Percentiles rank a stretch among this genome's conserved stretches.
phyloP scores from a whole-genome alignment of 306 rosid species.

The Fragaria vesca region DNA sequence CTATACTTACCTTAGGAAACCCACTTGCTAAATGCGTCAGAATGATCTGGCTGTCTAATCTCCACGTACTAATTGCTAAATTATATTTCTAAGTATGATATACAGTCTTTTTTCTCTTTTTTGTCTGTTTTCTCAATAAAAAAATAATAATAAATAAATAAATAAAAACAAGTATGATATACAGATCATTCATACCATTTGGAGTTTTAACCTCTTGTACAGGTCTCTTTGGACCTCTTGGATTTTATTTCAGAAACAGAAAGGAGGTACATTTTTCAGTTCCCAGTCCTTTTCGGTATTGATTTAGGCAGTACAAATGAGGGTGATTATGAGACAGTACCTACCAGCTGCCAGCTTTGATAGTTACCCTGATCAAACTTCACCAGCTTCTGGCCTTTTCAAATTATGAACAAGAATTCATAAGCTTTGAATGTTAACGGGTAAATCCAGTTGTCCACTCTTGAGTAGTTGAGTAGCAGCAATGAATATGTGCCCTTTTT shows the following conservation, averaged over 20 bases:
- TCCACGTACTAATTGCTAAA: neutral
- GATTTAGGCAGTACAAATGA: neutral
- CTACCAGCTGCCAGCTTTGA: neutral
- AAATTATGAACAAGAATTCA: neutral
- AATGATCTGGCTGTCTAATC: neutral
- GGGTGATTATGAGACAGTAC: neutral
- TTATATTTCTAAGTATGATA: neutral
- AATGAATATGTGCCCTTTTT: neutral
- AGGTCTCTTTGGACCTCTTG: neutral
- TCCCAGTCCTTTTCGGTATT: neutral
- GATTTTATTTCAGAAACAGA: neutral
- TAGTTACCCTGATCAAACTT: neutral
- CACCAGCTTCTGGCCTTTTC: neutral
- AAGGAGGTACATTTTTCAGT: neutral
- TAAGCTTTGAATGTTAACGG: neutral
- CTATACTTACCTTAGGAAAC: neutral
- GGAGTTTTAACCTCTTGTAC: neutral
- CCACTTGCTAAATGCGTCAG: neutral
- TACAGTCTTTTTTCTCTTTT: no score
- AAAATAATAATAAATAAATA: no score
- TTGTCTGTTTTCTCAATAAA: no score
- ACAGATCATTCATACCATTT: neutral
- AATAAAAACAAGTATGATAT: neutral
- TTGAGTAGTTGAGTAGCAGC: neutral
- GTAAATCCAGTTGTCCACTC: neutral